Evolutionary conservation across 129 eudicot genomes (phyloP).

Genomic region (Scalesia atractyloides): DNA sequence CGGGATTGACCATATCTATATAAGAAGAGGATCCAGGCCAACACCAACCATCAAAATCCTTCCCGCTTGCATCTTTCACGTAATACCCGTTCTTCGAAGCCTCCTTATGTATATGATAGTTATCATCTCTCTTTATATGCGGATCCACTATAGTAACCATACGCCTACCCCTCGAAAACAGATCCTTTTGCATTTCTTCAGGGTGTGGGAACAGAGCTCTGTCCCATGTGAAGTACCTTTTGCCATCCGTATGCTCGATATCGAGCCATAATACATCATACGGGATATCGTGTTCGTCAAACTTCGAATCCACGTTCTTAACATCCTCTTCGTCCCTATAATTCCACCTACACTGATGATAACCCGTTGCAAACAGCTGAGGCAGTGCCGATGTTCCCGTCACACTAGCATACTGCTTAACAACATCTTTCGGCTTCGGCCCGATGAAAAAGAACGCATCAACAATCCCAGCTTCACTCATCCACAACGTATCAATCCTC

Average conservation of each 20-base stretch:
- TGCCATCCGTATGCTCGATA: slow-evolving; percentile 93
- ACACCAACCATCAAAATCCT: slow-evolving; percentile 98
- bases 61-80: slow-evolving; percentile 87
- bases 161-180: slow-evolving; percentile 83
- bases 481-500: slow-evolving; percentile 92
- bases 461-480: slow-evolving; percentile 94
- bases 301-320: slow-evolving; percentile 70
- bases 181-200: slow-evolving; percentile 83
- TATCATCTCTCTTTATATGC: slow-evolving; percentile 83
- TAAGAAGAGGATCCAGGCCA: slow-evolving; percentile 99
- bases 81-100: slow-evolving; percentile 81
- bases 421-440: slow-evolving; percentile 92
- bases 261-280: slow-evolving; percentile 99
- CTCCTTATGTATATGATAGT: slow-evolving; percentile 85
- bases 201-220: slow-evolving; percentile 82
- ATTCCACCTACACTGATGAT: slow-evolving; percentile 99
- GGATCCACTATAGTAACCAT: slow-evolving; percentile 99
- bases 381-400: slow-evolving; percentile 91
- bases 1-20: slow-evolving; percentile 89
- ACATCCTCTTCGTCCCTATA: slow-evolving; percentile 98
- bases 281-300: slow-evolving; percentile 91
- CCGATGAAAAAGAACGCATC: slow-evolving; percentile 91
- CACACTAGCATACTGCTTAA: slow-evolving; percentile 75
- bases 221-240: slow-evolving; percentile 97
- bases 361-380: slow-evolving; percentile 80